Base-by-base conservation (phyloP, 192 early-diverging fungal species). In the Umbelopsis ramanniana region DNA sequence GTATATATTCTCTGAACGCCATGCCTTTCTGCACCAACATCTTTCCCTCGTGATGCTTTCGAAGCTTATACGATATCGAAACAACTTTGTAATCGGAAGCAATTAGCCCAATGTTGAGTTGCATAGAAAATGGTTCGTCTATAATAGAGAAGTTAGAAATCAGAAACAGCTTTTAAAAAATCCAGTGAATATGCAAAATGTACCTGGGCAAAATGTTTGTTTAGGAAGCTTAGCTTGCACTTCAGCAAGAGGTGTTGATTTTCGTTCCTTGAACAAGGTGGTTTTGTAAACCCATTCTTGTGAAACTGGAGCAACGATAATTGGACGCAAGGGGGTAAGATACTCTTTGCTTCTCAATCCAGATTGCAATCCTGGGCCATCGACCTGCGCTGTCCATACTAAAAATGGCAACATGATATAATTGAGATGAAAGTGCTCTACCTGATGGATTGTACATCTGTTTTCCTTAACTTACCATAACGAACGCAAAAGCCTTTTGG, bases 41-140 rank as follows among this genome's bases (percentile, higher is more conserved):
- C 53, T 77, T 76, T 17, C 82, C 82, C 70, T 83, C 82, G 47
- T 81, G 77, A 66, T 83, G 82, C 55, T 83, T 83, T 43, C 82
- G 79, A 52, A 83, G 75, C 24, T 72, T 75, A 24, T 72, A 83
- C n/a, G 46, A n/a, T 1, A 81, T 55, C 3, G 35, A 29, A 2
- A 71, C 67, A 11, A 81, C 67, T 50, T 73, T 72, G 37, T 53
- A 52, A 12, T 74, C 74, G 12, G 69, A 66, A 9, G 73, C 71
- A 37, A 76, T n/a, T 10, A 67, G 40, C 0, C 68, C 35, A 26
- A 79, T 70, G 10, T 72, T 76, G 3, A 83, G 67, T 40, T 81
- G 69, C 73, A 79, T 73, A 6, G 40, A 29, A 26, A 76, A 74
- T 12, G 60, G 33, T 37, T 78, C 74, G 69, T 79, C 76, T 81